Conservation (phyloP, 768 basidiomycete species). For the Pulveroboletus ravenelii region DNA sequence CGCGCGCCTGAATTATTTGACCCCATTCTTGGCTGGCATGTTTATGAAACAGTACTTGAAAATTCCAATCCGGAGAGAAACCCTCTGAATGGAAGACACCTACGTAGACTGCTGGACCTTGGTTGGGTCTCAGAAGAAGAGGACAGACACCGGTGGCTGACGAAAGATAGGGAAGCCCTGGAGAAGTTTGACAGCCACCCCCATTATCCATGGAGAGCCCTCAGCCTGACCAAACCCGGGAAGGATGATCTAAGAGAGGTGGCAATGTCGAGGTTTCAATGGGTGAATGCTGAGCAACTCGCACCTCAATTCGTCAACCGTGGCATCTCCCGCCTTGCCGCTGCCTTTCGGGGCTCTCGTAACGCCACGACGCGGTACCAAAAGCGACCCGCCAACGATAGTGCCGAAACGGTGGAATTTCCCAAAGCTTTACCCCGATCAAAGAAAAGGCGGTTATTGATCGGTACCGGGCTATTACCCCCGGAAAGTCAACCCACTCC, state of each 20-base stretch:
- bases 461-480: background rate
- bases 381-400: constrained; percentile 20
- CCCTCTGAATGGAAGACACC: constrained; percentile 19
- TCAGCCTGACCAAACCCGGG: constrained; percentile 21
- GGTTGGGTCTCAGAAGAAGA: constrained; percentile 24
- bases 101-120: constrained; percentile 29
- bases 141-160: constrained; percentile 23
- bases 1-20: constrained; percentile 28
- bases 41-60: constrained; percentile 25
- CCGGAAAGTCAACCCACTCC: constrained; percentile 5
- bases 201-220: constrained; percentile 26
- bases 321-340: constrained; percentile 16
- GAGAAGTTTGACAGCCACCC: constrained; percentile 22
- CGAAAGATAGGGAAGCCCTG: constrained; percentile 24
- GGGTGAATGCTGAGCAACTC: constrained; percentile 30
- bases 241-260: constrained; percentile 25
- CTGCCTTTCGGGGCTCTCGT: constrained; percentile 11
- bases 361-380: constrained; percentile 7
- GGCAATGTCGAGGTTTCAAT: constrained; percentile 26
- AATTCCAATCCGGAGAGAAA: constrained; percentile 16
- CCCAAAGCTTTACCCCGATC: constrained; percentile 14
- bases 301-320: constrained; percentile 23
- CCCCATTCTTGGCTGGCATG: constrained; percentile 28
- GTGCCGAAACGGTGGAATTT: constrained; percentile 7
- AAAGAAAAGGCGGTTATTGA: constrained; percentile 27